A percentile compares a stretch with the other conserved stretches of the same genome.
These are phyloP conservation scores for Nitzschia sp. DNA, from an alignment of 108 stramenopile genomes.

Conservation along the genomic window DNA sequence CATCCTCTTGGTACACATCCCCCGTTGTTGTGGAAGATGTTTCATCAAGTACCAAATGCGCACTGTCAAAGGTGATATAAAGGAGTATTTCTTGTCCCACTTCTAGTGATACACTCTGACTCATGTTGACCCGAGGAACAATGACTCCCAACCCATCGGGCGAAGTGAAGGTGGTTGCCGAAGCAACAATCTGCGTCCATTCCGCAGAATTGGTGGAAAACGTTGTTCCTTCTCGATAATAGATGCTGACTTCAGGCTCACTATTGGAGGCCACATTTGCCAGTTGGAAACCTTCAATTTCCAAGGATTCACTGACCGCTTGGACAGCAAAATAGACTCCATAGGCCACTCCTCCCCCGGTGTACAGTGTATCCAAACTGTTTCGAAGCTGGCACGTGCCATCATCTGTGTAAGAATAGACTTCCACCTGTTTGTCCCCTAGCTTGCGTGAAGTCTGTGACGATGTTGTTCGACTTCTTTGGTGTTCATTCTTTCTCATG, in stretches of 20 bases:
- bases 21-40: background rate
- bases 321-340: slow-evolving; percentile 15
- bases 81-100: background rate
- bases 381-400: slow-evolving; percentile 19
- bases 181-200: background rate
- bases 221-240: background rate
- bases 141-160: slow-evolving; percentile 16
- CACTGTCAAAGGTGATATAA: slow-evolving; percentile 6
- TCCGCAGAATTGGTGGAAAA: slow-evolving; percentile 5
- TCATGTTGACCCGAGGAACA: slow-evolving; percentile 22
- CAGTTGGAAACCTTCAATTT: slow-evolving; percentile 18
- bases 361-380: slow-evolving; percentile 16
- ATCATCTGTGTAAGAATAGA: background rate
- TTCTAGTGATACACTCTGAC: background rate
- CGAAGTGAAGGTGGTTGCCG: slow-evolving; percentile 5
- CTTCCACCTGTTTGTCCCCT: background rate
- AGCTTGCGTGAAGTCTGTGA: slow-evolving; percentile 2
- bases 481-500: background rate
- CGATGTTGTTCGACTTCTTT: background rate
- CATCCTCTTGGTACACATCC: background rate
- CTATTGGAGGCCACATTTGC: background rate
- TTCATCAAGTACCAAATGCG: slow-evolving; percentile 12
- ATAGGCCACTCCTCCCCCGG: slow-evolving; percentile 2
- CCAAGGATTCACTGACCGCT: slow-evolving; percentile 3
- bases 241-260: slow-evolving; percentile 4